Percentiles rank a stretch among this genome's conserved stretches.
Conservation (phyloP, 108 stramenopile species). For the Fragilaria radians region DNA sequence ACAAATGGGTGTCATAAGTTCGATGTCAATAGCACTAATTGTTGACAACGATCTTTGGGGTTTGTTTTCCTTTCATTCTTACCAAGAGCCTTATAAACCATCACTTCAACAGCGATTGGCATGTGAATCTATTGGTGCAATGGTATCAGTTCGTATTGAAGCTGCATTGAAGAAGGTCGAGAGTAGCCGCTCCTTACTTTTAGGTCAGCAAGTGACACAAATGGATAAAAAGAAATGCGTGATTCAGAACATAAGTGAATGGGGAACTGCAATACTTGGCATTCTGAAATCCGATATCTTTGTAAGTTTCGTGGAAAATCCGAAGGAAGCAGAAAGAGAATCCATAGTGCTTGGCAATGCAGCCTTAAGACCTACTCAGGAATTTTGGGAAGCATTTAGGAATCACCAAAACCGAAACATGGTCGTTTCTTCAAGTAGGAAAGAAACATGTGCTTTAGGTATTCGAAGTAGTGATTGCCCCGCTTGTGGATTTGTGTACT, state of each 20-base stretch:
- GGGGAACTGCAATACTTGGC: constrained; percentile 5
- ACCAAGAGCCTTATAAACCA: too few relatives aligned
- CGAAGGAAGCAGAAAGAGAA: neutral
- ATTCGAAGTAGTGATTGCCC: constrained; percentile 8
- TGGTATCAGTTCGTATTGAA: constrained; percentile 13
- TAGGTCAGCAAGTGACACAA: constrained; percentile 4
- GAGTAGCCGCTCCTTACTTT: constrained; percentile 10
- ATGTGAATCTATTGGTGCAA: too few relatives aligned
- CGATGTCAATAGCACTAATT: too few relatives aligned
- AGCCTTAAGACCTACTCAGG: constrained; percentile 1
- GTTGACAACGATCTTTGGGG: too few relatives aligned
- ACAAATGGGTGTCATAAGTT: too few relatives aligned
- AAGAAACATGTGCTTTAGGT: constrained; percentile 1
- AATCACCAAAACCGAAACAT: constrained; percentile 3
- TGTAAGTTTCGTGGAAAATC: constrained; percentile 5
- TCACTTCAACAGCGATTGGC: too few relatives aligned
- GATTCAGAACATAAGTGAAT: neutral
- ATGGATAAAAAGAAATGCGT: neutral
- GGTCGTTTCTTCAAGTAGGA: neutral
- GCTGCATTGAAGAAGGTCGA: constrained; percentile 9
- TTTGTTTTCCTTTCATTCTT: too few relatives aligned
- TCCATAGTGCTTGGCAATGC: constrained; percentile 8
- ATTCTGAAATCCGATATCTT: constrained; percentile 11
- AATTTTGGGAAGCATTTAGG: constrained; percentile 8
- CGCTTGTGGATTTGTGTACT: constrained; percentile 11